Conservation (phyloP, 2,329 filamentous ascomycete species). For the Plenodomus lindquistii region DNA sequence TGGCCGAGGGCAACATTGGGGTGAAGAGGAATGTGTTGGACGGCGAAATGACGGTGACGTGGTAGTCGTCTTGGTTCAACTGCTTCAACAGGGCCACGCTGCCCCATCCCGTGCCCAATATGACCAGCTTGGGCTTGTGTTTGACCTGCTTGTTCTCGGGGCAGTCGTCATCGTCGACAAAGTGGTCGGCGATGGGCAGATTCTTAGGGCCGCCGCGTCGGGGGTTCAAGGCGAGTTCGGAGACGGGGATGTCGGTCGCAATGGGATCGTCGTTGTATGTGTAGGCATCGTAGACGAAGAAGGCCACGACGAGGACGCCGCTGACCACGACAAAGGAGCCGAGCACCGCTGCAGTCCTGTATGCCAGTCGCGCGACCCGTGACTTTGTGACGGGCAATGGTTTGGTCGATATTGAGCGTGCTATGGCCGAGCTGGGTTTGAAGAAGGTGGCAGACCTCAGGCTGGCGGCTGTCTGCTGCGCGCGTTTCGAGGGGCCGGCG, state of each 20-base stretch:
- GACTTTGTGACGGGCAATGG: constrained; percentile 37
- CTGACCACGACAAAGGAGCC: constrained; percentile 76
- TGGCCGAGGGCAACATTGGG: constrained; percentile 95
- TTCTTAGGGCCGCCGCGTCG: constrained; percentile 90
- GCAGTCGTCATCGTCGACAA: constrained; percentile 86
- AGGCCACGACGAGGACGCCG: constrained; percentile 71
- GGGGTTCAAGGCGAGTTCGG: constrained; percentile 78
- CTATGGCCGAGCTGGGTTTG: constrained; percentile 18
- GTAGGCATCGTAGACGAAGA: constrained; percentile 91
- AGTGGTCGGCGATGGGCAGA: constrained; percentile 82
- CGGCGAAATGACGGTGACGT: constrained; percentile 92
- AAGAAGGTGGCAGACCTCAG: constrained; percentile 23
- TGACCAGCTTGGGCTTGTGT: constrained; percentile 89
- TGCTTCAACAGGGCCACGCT: constrained; percentile 90
- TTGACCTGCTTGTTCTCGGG: constrained; percentile 71
- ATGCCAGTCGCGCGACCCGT: constrained; percentile 58
- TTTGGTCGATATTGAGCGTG: constrained; percentile 36
- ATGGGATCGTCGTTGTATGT: constrained; percentile 79
- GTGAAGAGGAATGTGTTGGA: constrained; percentile 98
- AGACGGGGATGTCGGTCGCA: constrained; percentile 77
- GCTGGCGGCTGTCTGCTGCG: constrained; percentile 17
- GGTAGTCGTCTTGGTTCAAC: constrained; percentile 87
- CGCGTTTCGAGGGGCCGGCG: constrained; percentile 23
- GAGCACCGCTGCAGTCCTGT: constrained; percentile 70
- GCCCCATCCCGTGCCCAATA: constrained; percentile 93